Base-by-base conservation (phyloP, 2,329 filamentous ascomycete species). In the Paraphaeosphaeria sporulosa region DNA sequence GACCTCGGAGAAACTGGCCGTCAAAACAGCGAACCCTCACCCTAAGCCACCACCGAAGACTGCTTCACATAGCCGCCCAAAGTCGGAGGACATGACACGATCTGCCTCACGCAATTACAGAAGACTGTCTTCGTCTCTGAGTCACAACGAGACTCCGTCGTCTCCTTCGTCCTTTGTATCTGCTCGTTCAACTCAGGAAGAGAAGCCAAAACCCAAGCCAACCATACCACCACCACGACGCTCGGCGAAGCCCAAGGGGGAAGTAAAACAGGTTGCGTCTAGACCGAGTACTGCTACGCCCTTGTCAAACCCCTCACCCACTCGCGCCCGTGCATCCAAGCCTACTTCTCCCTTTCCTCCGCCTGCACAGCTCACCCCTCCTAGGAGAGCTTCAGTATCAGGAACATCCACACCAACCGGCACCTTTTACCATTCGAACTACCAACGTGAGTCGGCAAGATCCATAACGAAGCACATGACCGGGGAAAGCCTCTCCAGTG, bases 401-500 rank as follows among this genome's bases (percentile, higher is more conserved):
- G 65, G 61, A 17, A 60, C 62, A 8, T 69, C 66, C 42, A 54
- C 65, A n/a, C 70, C 70, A 2, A 38, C 61, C 15, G 66, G 68
- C 19, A 73, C 72, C 2, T 52, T 73, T 17, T 76, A 72, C 60
- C 75, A 80, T 78, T 80, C 61, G 71, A 78, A 63, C 66, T 81
- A 69, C 72, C 79, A 69, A 58, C 74, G 71, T 59, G 72, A 64
- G 63, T 79, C 51, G 1, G 70, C 75, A 17, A 77, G 70, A 60
- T 71, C 75, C 10, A 76, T 80, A 47, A 77, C 78, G 9, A 81
- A 81, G 8, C 78, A 83, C 54, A 81, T 89, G 30, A 84, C 85
- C 0, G 82, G 91, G 10, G 85, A 89, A 60, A 88, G 88, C 0
- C 84, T 94, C 8, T 88, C 90, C 13, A 87, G 87, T 68, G 91